Evolutionary conservation across 208 protist species (phyloP).

Genomic region (Leishmania aethiopica): DNA sequence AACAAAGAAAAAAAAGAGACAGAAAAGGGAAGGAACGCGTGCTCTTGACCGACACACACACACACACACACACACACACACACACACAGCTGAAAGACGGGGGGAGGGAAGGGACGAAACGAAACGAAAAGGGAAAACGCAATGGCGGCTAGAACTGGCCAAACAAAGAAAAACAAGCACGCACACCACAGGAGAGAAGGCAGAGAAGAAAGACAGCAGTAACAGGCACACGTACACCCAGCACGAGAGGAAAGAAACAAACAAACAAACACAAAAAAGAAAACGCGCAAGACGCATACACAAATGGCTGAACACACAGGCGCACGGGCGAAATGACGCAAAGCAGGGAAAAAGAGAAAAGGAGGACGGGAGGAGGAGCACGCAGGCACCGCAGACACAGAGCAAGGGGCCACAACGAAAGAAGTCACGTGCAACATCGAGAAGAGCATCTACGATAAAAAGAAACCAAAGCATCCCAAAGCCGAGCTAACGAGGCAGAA

Average conservation of each 20-base stretch:
- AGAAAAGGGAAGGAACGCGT: background rate
- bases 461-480: background rate
- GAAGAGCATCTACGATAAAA: background rate
- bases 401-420: background rate
- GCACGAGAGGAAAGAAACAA: background rate
- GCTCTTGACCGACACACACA: background rate
- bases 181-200: background rate
- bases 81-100: background rate
- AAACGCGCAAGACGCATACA: background rate
- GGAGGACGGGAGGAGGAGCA: background rate
- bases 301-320: background rate
- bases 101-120: constrained; percentile 4
- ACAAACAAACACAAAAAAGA: background rate
- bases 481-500: background rate
- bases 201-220: background rate
- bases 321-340: background rate
- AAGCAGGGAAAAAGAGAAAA: background rate
- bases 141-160: background rate
- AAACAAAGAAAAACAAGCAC: background rate
- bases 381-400: background rate
- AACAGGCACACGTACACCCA: background rate
- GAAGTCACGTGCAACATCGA: background rate
- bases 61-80: background rate
- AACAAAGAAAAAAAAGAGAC: constrained; percentile 4
- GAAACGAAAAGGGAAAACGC: background rate